Evolutionary conservation across 179 eudicot species (phyloP).

Genomic region (Dionaea muscipula): DNA sequence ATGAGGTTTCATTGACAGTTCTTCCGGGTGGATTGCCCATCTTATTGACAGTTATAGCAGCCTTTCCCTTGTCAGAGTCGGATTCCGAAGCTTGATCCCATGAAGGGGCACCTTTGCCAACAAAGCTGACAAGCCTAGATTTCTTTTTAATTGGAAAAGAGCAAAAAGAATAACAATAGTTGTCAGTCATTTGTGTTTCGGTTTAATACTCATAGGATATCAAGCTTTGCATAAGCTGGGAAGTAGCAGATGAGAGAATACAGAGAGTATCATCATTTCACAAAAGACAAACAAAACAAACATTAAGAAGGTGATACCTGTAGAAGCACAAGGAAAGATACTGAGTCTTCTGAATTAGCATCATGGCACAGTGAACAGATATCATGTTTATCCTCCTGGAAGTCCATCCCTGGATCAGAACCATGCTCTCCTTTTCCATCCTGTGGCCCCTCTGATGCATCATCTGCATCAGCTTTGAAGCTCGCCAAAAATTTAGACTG

Average conservation of each 20-base stretch:
- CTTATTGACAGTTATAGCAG: constrained; percentile 10
- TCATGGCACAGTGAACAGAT: constrained; percentile 90
- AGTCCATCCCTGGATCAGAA: constrained; percentile 27
- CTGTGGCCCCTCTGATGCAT: constrained; percentile 33
- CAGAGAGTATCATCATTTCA: not conserved
- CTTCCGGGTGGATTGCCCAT: constrained; percentile 21
- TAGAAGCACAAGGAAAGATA: constrained; percentile 75
- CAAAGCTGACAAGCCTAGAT: constrained; percentile 73
- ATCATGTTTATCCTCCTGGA: constrained; percentile 37
- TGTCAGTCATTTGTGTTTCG: constrained; percentile 7
- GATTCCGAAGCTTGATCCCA: constrained; percentile 62
- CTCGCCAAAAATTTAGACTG: constrained; percentile 78
- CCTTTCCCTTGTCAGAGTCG: constrained; percentile 20
- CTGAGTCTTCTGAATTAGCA: constrained; percentile 50
- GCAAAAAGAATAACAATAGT: constrained; percentile 4
- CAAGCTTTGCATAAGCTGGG: not conserved
- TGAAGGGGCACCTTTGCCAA: constrained; percentile 60
- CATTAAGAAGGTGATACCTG: constrained; percentile 41
- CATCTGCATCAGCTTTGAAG: constrained; percentile 26
- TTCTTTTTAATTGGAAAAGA: constrained; percentile 35
- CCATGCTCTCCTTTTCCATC: constrained; percentile 29
- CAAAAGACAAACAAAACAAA: constrained; percentile 2
- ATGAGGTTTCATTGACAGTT: constrained; percentile 15
- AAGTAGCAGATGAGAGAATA: too few relatives aligned
- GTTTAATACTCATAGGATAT: not conserved